Base-by-base conservation (phyloP, 2,329 filamentous ascomycete species). In the Tympanopsis confertula region DNA sequence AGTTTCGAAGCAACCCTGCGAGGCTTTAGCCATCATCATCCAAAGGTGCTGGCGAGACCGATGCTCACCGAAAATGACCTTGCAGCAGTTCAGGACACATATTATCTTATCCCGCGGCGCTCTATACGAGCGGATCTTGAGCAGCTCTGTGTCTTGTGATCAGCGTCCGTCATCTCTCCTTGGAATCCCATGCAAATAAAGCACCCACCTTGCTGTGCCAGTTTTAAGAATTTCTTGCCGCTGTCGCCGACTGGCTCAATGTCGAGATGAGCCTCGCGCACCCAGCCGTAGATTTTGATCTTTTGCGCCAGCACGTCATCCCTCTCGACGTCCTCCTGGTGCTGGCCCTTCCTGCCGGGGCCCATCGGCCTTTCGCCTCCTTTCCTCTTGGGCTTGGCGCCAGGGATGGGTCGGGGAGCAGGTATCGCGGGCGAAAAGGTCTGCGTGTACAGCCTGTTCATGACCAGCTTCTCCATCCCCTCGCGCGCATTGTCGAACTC, bases 101-200 rank as follows among this genome's bases (percentile, higher is more conserved):
- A 98, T 96, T 39, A 98, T 91, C 61, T 98, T 98, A 65, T 98
- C 91, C 49, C 91, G 70, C 3, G 91, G 91, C n/a, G 91, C 91
- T 47, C 93, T 78, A 54, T 98, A 98, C 5, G 85, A 91, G 52
- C 89, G 94, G 52, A 98, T 95, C 58, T 98, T 98, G 26, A 94
- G 63, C 13, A 98, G 68, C 59, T 98, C 91, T 86, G 53, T 14
- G n/a, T 20, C 35, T 13, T 42, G 18, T 26, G 19, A 50, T 67
- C 39, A 52, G 44, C 18, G 33, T 10, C 13, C 4, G 12, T 28
- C 15, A 20, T 13, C 13, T 12, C 26, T 13, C 19, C 18, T 20
- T 14, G 37, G 29, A 33, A 30, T 18, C 15, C 26, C 14, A 5
- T 18, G 7, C 17, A 10, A 14, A 7, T 14, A 19, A 10, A 41